These are phyloP conservation scores for Aspergillus fischeri DNA, from an alignment of 2,329 filamentous ascomycete species.

Conservation along the genomic window DNA sequence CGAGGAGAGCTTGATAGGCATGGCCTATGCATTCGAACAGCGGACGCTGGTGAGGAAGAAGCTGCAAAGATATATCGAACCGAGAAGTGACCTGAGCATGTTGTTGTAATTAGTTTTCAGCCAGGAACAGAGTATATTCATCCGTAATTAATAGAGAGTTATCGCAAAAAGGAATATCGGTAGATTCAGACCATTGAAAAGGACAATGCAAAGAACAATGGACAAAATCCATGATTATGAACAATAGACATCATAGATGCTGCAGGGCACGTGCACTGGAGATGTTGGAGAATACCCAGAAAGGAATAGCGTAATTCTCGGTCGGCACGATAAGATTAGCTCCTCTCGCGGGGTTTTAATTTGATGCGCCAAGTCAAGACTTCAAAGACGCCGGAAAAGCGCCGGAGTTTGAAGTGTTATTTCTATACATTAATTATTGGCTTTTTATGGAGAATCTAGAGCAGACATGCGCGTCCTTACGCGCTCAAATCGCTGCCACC, in stretches of 20 bases:
- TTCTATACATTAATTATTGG: neutral
- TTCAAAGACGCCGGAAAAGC: neutral
- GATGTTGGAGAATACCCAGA: neutral
- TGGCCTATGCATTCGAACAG: constrained; percentile 68
- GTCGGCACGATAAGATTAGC: neutral
- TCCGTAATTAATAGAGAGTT: too few species aligned
- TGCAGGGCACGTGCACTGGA: too few species aligned
- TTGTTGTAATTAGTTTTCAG: constrained; percentile 16
- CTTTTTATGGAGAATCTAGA: constrained; percentile 19
- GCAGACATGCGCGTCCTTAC: constrained; percentile 29
- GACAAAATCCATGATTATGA: too few species aligned
- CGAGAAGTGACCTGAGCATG: constrained; percentile 46
- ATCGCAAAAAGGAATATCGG: neutral
- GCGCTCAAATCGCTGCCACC: constrained; percentile 34
- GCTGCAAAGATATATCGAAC: constrained; percentile 47
- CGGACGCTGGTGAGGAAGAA: constrained; percentile 47
- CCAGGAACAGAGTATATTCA: neutral
- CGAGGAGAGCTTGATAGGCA: constrained; percentile 59
- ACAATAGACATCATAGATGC: too few species aligned
- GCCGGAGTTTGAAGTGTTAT: neutral
- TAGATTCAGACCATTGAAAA: neutral
- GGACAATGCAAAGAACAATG: neutral
- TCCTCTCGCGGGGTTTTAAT: neutral
- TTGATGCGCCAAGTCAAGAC: neutral
- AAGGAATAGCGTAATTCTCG: neutral